phyloP scores from a whole-genome alignment of 148 eudicot species.

The Vaccinium vitisidaea region DNA sequence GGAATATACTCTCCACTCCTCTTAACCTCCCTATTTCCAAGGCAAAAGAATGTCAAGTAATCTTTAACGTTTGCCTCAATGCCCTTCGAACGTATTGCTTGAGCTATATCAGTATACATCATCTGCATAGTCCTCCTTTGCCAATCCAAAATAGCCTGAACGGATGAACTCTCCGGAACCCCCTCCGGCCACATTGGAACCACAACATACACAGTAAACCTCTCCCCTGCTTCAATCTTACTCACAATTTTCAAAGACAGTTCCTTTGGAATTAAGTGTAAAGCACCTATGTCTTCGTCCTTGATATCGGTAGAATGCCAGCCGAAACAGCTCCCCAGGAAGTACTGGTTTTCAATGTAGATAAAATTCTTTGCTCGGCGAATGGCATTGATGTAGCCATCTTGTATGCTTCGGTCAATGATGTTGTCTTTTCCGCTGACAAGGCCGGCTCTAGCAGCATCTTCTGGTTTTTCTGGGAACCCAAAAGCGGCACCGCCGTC shows the following conservation, averaged over 20 bases:
- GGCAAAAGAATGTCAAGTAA: slow-evolving; percentile 48
- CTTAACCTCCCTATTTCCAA: slow-evolving; percentile 47
- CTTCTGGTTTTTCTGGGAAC: slow-evolving; percentile 53
- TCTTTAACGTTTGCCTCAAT: slow-evolving; percentile 39
- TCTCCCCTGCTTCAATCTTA: slow-evolving; percentile 49
- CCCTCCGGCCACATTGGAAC: slow-evolving; percentile 68
- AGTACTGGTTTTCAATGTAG: slow-evolving; percentile 37
- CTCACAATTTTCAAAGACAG: slow-evolving; percentile 29
- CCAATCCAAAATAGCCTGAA: slow-evolving; percentile 56
- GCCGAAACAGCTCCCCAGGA: slow-evolving; percentile 46
- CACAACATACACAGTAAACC: slow-evolving; percentile 44
- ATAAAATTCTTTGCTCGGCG: slow-evolving; percentile 50
- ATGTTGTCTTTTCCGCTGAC: slow-evolving; percentile 47
- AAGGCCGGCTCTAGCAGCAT: slow-evolving; percentile 41
- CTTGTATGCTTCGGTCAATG: slow-evolving; percentile 52
- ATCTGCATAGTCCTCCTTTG: slow-evolving; percentile 58
- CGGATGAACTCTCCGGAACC: slow-evolving; percentile 40
- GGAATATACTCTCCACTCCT: slow-evolving; percentile 42
- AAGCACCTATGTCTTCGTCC: slow-evolving; percentile 32
- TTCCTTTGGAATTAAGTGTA: slow-evolving; percentile 46
- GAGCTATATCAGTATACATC: slow-evolving; percentile 52
- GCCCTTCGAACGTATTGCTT: slow-evolving; percentile 43
- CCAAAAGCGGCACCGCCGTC: slow-evolving; percentile 56
- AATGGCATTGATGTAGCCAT: slow-evolving; percentile 50
- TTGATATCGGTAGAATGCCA: slow-evolving; percentile 38